A percentile compares a stretch with the other conserved stretches of the same genome.
Conservation (phyloP, 208 protist species). For the Crithidia fasciculata region DNA sequence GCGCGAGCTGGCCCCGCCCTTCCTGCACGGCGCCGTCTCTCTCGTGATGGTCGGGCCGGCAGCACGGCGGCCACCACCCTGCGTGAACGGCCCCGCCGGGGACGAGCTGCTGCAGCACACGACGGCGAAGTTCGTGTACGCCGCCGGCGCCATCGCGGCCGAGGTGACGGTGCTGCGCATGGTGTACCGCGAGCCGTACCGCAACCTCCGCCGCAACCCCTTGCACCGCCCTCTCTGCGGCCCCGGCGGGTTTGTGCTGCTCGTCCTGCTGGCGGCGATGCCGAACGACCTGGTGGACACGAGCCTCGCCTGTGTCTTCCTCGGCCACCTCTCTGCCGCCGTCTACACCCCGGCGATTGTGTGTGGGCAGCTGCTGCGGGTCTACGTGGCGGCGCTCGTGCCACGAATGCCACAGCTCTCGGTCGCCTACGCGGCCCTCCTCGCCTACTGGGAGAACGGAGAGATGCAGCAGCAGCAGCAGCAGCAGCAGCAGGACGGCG, state of each 20-base stretch:
- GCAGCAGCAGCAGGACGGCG: slow-evolving; percentile 21
- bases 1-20: slow-evolving; percentile 20
- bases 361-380: slow-evolving; percentile 55
- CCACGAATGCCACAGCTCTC: slow-evolving; percentile 35
- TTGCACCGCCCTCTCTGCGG: slow-evolving; percentile 43
- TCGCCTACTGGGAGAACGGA: slow-evolving; percentile 20
- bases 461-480: slow-evolving; percentile 23
- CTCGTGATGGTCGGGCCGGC: slow-evolving; percentile 41
- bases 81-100: slow-evolving; percentile 17
- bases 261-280: slow-evolving; percentile 46
- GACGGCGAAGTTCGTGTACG: slow-evolving; percentile 63
- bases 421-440: slow-evolving; percentile 16
- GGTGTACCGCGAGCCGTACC: slow-evolving; percentile 55
- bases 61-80: slow-evolving; percentile 20
- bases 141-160: slow-evolving; percentile 44
- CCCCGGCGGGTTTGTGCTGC: slow-evolving; percentile 39
- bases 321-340: slow-evolving; percentile 40
- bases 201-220: slow-evolving; percentile 47
- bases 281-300: slow-evolving; percentile 62
- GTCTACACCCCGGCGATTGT: slow-evolving; percentile 65
- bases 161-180: slow-evolving; percentile 56
- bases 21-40: slow-evolving; percentile 48
- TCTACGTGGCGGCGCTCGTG: slow-evolving; percentile 58
- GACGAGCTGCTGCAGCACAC: slow-evolving; percentile 42
- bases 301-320: slow-evolving; percentile 49